Conservation (phyloP, 129 eudicot genomes). For the Ambrosia artemisiifolia region DNA sequence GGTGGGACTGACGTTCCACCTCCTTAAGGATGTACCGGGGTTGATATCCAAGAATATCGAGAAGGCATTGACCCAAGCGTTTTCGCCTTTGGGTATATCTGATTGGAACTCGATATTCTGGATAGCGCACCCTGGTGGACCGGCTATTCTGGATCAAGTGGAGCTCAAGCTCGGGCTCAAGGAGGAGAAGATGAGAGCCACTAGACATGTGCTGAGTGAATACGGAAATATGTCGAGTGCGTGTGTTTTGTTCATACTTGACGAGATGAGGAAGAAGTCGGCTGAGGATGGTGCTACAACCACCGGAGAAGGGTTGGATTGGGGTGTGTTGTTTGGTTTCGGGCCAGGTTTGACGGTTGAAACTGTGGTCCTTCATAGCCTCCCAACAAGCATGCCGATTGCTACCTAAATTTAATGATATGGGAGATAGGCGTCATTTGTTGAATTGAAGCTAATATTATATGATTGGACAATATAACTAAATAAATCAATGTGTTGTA, state of each 20-base stretch:
- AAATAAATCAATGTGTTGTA: no score
- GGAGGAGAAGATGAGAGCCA: conserved; percentile 47
- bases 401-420: neutral
- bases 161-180: conserved; percentile 45
- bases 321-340: conserved; percentile 63
- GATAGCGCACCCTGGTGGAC: conserved; percentile 46
- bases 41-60: conserved; percentile 57
- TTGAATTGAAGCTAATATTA: no score
- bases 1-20: conserved; percentile 38
- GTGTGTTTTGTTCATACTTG: conserved; percentile 51
- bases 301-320: conserved; percentile 55
- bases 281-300: conserved; percentile 38
- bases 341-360: conserved; percentile 71
- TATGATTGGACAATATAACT: no score
- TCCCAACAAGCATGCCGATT: conserved; percentile 28
- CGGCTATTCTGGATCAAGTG: conserved; percentile 57
- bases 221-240: conserved; percentile 68
- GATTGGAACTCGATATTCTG: conserved; percentile 75
- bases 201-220: conserved; percentile 52
- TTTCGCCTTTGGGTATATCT: conserved; percentile 42
- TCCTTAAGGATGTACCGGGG: conserved; percentile 49
- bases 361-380: conserved; percentile 56
- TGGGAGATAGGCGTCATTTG: neutral
- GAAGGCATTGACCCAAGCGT: conserved; percentile 41
- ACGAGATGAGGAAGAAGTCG: conserved; percentile 62